Base-by-base conservation (phyloP, 2,329 filamentous ascomycete species). In the Sclerotinia trifoliorum region DNA sequence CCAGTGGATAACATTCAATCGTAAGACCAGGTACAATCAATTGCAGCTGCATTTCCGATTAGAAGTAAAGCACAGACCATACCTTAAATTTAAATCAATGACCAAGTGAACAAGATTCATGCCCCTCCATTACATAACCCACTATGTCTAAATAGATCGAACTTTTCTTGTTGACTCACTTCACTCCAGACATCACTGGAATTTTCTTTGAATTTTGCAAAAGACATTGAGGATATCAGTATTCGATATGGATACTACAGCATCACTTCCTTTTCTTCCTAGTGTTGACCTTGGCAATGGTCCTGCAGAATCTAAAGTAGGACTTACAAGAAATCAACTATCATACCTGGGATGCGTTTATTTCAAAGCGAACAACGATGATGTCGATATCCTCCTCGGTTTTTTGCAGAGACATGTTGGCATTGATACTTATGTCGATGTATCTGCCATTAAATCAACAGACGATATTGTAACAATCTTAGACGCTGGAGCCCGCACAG, bases 391-490 rank as follows among this genome's bases (percentile, higher is more conserved):
- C 19, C 70, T 78, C 26, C 72, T 78, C 5, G 68, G 73, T 48
- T 84, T 86, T 70, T 78, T 88, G 65, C 78, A 79, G 42, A 80
- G 81, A 68, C 81, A 85, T 74, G 79, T 82, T 68, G 82, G 84
- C 46, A 84, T 85, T 71, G 82, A 84, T 72, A 86, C 91, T 72
- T 93, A 91, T 78, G 86, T 97, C 73, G 92, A 97, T 75, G 93
- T 89, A 63, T 90, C 91, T 5, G 80, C 81, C 29, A 83, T 98
- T 51, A 79, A 85, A 44, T 88, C 88, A 15, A 82, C 83, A 67
- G 90, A 93, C 73, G 90, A 96, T 71, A 83, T 98, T 48, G 81
- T 94, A 66, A 86, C 90, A 58, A 84, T 98, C 48, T 87, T 99
- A 67, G 92, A 99, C 78, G 86, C 88, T 71, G 95, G 95, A 69